phyloP scores from a whole-genome alignment of 169 alveolate species.

The Hepatocystis sp. region DNA sequence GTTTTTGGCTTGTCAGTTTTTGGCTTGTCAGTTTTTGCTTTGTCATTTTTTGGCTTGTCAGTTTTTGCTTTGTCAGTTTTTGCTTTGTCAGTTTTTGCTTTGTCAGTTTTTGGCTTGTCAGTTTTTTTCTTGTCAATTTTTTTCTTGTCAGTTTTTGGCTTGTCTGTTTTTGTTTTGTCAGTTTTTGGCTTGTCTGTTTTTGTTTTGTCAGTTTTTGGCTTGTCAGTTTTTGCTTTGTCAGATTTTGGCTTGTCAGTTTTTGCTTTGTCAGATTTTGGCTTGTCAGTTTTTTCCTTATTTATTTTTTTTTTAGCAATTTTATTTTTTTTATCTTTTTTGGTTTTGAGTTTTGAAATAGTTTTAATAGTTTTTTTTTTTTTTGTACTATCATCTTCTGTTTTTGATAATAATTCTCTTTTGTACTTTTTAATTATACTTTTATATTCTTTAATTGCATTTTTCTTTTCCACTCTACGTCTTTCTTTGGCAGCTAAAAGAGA shows the following conservation, averaged over 20 bases:
- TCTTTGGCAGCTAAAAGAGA: slow-evolving; percentile 80
- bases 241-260: slow-evolving; percentile 6
- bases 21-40: too few relatives aligned
- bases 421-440: slow-evolving; percentile 81
- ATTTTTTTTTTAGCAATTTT: slow-evolving; percentile 6
- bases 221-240: not conserved
- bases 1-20: too few relatives aligned
- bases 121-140: slow-evolving; percentile 4
- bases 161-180: slow-evolving; percentile 2
- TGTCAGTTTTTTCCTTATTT: slow-evolving; percentile 16
- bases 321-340: slow-evolving; percentile 13
- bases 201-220: not conserved
- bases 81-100: slow-evolving; percentile 25
- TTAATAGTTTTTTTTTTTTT: slow-evolving; percentile 65
- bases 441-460: slow-evolving; percentile 84
- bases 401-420: slow-evolving; percentile 30
- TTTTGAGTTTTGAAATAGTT: slow-evolving; percentile 12
- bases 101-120: slow-evolving; percentile 8
- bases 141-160: not conserved
- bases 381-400: slow-evolving; percentile 18
- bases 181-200: not conserved
- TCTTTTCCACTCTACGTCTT: slow-evolving; percentile 83
- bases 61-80: slow-evolving; percentile 17
- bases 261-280: not conserved
- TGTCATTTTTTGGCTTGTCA: too few relatives aligned